phyloP scores from a whole-genome alignment of 2,329 filamentous ascomycete species.

The Colletotrichum sp. region DNA sequence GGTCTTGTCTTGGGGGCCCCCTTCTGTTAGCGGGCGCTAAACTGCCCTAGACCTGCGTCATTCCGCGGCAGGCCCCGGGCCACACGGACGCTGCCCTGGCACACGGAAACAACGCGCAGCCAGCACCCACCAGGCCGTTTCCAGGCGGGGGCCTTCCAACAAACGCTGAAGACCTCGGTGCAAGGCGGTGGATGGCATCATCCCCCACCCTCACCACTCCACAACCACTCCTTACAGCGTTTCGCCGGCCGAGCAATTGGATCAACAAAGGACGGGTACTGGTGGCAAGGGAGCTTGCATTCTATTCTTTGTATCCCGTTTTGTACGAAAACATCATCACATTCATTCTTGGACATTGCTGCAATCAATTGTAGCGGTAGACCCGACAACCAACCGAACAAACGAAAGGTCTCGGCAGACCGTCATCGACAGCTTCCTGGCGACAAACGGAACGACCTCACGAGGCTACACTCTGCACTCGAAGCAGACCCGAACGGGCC shows the following conservation, averaged over 20 bases:
- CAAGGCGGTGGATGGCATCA: background rate
- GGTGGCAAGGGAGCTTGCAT: background rate
- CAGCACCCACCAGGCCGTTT: background rate
- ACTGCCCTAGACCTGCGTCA: background rate
- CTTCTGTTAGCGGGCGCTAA: background rate
- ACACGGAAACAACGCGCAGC: background rate
- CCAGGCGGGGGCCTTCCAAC: background rate
- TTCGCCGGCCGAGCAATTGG: background rate
- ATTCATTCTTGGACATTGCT: background rate
- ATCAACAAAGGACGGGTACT: background rate
- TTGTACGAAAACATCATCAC: background rate
- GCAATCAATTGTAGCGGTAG: background rate
- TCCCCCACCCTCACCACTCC: background rate
- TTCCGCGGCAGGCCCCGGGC: background rate
- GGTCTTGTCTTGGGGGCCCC: background rate
- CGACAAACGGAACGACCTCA: background rate
- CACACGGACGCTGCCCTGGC: background rate
- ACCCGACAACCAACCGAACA: background rate
- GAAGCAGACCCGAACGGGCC: background rate
- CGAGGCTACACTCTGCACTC: background rate
- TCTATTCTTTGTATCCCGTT: background rate
- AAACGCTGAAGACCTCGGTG: background rate
- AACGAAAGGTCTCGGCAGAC: background rate
- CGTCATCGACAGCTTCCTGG: background rate
- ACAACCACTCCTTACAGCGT: background rate